These are phyloP conservation scores for Plasmodium vinckei DNA, from an alignment of 169 alveolate genomes.

Conservation along the genomic window DNA sequence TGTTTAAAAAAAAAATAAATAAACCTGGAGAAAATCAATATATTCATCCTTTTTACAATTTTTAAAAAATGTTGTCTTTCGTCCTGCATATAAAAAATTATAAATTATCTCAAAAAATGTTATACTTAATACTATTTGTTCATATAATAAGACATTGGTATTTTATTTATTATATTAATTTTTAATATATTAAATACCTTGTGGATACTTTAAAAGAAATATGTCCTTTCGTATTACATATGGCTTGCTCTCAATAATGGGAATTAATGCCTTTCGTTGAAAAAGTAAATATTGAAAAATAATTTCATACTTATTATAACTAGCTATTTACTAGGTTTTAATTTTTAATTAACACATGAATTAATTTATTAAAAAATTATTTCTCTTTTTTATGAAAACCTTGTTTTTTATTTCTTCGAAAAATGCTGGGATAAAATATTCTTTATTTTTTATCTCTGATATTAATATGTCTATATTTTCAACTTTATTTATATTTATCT, in stretches of 20 bases:
- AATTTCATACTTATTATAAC: background rate
- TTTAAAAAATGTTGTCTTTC: constrained; percentile 42
- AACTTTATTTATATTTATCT: constrained; percentile 47
- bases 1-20: background rate
- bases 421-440: constrained; percentile 65
- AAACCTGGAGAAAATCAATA: constrained; percentile 41
- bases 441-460: constrained; percentile 44
- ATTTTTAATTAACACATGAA: no score
- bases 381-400: constrained; percentile 4
- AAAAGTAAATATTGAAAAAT: background rate
- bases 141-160: background rate
- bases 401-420: constrained; percentile 46
- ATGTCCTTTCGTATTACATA: constrained; percentile 58
- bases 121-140: background rate
- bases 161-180: background rate
- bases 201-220: constrained; percentile 63
- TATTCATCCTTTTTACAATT: constrained; percentile 72
- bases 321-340: background rate
- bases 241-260: constrained; percentile 36
- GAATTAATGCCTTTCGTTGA: constrained; percentile 27
- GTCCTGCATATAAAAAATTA: constrained; percentile 13
- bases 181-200: constrained; percentile 8
- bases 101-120: background rate
- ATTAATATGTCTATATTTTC: constrained; percentile 26
- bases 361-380: background rate